Evolutionary conservation across 2,329 filamentous ascomycete species (phyloP).

Genomic region (Biscogniauxia marginata): DNA sequence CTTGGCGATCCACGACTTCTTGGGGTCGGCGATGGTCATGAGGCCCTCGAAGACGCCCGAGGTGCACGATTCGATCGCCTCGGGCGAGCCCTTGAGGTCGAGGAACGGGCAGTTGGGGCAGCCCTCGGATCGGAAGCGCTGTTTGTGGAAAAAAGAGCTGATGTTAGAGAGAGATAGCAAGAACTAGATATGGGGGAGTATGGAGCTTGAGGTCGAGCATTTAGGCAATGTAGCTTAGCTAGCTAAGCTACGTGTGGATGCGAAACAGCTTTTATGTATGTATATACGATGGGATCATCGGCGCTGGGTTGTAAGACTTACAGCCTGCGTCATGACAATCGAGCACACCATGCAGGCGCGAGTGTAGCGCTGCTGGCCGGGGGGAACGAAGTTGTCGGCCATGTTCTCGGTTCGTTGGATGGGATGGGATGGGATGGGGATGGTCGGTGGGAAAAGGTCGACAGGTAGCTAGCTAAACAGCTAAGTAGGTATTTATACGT

Average conservation of each 20-base stretch:
- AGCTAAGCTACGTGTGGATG: slow-evolving; percentile 1
- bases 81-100: slow-evolving; percentile 72
- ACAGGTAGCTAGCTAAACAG: too few species aligned
- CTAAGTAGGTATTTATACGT: background rate
- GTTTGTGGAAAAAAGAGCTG: slow-evolving; percentile 6
- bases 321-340: slow-evolving; percentile 79
- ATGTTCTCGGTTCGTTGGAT: slow-evolving; percentile 33
- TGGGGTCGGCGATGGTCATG: slow-evolving; percentile 81
- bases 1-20: slow-evolving; percentile 88
- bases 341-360: slow-evolving; percentile 99
- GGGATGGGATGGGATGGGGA: too few species aligned
- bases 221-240: too few species aligned
- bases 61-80: slow-evolving; percentile 88
- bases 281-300: too few species aligned
- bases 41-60: slow-evolving; percentile 94
- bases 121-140: slow-evolving; percentile 84
- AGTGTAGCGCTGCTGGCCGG: slow-evolving; percentile 77
- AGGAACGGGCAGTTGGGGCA: slow-evolving; percentile 98
- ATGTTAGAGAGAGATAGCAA: background rate
- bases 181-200: too few species aligned
- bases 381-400: slow-evolving; percentile 65
- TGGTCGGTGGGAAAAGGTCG: too few species aligned
- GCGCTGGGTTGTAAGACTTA: slow-evolving; percentile 50
- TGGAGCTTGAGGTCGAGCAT: too few species aligned
- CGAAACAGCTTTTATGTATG: background rate